These are phyloP conservation scores for Mortierella sp. DNA, from an alignment of 371 early-diverging fungal genomes.

Conservation along the genomic window DNA sequence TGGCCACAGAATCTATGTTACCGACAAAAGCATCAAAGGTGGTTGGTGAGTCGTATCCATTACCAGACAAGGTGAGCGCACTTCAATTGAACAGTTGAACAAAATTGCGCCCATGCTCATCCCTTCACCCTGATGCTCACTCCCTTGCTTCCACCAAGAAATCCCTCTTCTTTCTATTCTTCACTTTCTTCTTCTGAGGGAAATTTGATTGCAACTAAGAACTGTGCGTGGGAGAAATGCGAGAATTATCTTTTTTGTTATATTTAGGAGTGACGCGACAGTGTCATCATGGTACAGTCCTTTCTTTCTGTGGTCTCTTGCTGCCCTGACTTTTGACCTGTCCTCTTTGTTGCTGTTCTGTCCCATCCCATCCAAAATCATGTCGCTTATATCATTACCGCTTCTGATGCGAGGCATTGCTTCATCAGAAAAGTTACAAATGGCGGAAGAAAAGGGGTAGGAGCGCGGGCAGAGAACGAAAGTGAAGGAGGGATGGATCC, in stretches of 20 bases:
- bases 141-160: neutral
- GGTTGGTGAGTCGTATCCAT: too few species aligned
- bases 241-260: neutral
- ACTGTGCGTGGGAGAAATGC: slow-evolving; percentile 14
- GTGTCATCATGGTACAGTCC: slow-evolving; percentile 22
- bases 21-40: neutral
- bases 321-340: neutral
- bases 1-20: slow-evolving; percentile 90
- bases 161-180: neutral
- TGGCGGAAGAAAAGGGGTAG: neutral
- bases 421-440: neutral
- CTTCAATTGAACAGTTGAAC: too few species aligned
- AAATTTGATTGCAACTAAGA: neutral
- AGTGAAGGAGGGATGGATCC: neutral
- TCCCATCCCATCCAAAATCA: neutral
- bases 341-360: neutral
- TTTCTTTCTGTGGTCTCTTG: neutral
- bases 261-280: slow-evolving; percentile 18
- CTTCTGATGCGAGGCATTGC: neutral
- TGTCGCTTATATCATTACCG: neutral
- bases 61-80: too few species aligned
- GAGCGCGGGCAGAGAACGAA: neutral
- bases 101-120: neutral
- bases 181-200: neutral
- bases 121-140: neutral